Evolutionary conservation across 257 asterid genomes (phyloP).

Genomic region (Penstemon davidsonii): DNA sequence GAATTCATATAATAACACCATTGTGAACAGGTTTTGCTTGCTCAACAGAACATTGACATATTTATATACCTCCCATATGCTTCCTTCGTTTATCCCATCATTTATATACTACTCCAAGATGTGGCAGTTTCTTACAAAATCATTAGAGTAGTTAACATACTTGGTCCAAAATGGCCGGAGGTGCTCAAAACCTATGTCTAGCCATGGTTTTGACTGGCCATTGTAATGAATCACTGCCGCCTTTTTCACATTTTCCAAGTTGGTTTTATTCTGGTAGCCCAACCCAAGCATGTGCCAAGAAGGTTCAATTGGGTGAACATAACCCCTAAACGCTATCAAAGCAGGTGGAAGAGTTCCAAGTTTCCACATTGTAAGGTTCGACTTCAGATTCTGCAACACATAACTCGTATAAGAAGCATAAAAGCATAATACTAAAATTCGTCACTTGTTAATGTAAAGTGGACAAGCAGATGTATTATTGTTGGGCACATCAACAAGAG

Average conservation of each 20-base stretch:
- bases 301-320: conserved; percentile 83
- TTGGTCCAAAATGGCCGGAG: conserved; percentile 96
- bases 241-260: conserved; percentile 56
- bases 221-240: conserved; percentile 91
- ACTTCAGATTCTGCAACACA: conserved; percentile 72
- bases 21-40: conserved; percentile 34
- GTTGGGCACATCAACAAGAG: conserved; percentile 6
- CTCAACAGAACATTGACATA: conserved; percentile 33
- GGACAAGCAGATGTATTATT: background rate
- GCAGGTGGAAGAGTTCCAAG: conserved; percentile 98
- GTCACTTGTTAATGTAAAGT: background rate
- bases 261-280: conserved; percentile 82
- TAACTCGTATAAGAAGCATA: conserved; percentile 20
- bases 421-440: background rate
- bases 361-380: conserved; percentile 88
- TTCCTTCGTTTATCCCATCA: conserved; percentile 29
- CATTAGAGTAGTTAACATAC: conserved; percentile 81
- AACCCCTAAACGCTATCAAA: conserved; percentile 81
- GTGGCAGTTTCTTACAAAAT: conserved; percentile 79
- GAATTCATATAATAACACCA: conserved; percentile 27
- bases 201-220: conserved; percentile 94
- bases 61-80: conserved; percentile 38
- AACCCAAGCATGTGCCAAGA: conserved; percentile 95
- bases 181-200: conserved; percentile 89
- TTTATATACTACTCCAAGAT: conserved; percentile 61